Percentiles rank a stretch among this genome's conserved stretches.
These are phyloP conservation scores for Termitomyces sp. DNA, from an alignment of 768 basidiomycete species.

Conservation along the genomic window DNA sequence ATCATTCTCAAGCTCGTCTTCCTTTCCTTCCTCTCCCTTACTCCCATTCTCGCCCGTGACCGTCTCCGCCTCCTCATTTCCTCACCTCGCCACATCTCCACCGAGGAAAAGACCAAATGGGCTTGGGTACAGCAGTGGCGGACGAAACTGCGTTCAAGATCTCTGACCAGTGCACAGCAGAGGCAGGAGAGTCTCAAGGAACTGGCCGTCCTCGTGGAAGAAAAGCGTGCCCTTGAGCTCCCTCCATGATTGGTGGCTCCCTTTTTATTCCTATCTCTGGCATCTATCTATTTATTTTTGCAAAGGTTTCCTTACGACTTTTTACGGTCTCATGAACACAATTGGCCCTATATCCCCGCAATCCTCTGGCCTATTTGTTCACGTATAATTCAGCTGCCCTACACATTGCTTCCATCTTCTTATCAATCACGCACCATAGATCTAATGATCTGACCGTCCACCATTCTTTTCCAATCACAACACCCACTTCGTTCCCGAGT, in stretches of 20 bases:
- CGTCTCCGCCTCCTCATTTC: slow-evolving; percentile 55
- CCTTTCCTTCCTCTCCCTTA: slow-evolving; percentile 78
- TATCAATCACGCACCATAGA: slow-evolving; percentile 10
- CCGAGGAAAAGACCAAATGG: slow-evolving; percentile 37
- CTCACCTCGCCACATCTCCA: slow-evolving; percentile 8
- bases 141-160: slow-evolving; percentile 49
- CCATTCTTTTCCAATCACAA: slow-evolving; percentile 13
- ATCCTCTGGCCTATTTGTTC: slow-evolving; percentile 11
- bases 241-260: slow-evolving; percentile 24
- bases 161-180: slow-evolving; percentile 45
- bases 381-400: slow-evolving; percentile 13
- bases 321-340: slow-evolving; percentile 6
- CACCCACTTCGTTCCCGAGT: slow-evolving; percentile 1
- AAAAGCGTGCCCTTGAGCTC: slow-evolving; percentile 45
- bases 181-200: slow-evolving; percentile 38
- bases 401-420: slow-evolving; percentile 8
- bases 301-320: slow-evolving; percentile 11
- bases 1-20: slow-evolving; percentile 81
- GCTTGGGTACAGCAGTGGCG: slow-evolving; percentile 69
- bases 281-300: slow-evolving; percentile 16
- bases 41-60: slow-evolving; percentile 79
- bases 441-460: slow-evolving; percentile 22
- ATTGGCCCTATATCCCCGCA: slow-evolving; percentile 15
- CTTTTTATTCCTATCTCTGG: slow-evolving; percentile 5
- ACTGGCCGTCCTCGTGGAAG: slow-evolving; percentile 47